Percentiles rank a stretch among this genome's conserved stretches.
These are phyloP conservation scores for Microcos paniculata DNA, from an alignment of 345 rosid genomes.

Conservation along the genomic window DNA sequence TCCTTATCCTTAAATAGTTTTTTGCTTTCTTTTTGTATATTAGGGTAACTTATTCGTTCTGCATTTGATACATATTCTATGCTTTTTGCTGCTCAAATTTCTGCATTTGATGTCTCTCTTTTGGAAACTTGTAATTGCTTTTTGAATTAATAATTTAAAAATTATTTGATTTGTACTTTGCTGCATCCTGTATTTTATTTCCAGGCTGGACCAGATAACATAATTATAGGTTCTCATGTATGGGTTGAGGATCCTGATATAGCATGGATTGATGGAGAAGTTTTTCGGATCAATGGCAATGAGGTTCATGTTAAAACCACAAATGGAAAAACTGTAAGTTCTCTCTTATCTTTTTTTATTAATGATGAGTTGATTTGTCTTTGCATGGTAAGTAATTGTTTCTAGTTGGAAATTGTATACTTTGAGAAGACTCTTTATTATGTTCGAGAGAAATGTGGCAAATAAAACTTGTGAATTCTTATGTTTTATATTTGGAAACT, in stretches of 20 bases:
- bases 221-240: slow-evolving; percentile 93
- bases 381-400: not conserved
- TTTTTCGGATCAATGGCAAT: slow-evolving; percentile 64
- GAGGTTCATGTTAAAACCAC: slow-evolving; percentile 70
- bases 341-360: not conserved
- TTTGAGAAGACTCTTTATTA: not conserved
- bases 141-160: not conserved
- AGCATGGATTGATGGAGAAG: slow-evolving; percentile 98
- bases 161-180: slow-evolving; percentile 6
- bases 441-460: not conserved
- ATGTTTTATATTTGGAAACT: not conserved
- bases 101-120: not conserved
- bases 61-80: not conserved
- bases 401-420: not conserved
- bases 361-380: not conserved
- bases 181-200: slow-evolving; percentile 17
- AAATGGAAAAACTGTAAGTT: slow-evolving; percentile 75
- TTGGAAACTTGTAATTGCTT: not conserved
- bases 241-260: slow-evolving; percentile 83
- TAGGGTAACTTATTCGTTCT: not conserved
- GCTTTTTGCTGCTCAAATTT: not conserved
- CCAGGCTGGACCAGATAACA: slow-evolving; percentile 83
- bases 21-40: not conserved
- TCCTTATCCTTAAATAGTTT: not conserved
- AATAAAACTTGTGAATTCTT: not conserved